phyloP scores from a whole-genome alignment of 148 eudicot genomes.

The Oxyria digyna region DNA sequence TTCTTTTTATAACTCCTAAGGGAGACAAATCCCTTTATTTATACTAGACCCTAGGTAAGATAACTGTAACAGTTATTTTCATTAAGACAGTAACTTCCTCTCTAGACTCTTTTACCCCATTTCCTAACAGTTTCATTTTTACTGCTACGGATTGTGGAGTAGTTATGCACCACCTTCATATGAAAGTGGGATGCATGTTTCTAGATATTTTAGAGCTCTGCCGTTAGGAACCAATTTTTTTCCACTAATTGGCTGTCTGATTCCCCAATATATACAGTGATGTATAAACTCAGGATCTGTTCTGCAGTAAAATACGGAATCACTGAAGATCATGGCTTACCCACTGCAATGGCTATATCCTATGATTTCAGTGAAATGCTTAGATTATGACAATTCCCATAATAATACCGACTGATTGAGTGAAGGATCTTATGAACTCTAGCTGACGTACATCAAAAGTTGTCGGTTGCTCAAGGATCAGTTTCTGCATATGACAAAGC shows the following conservation, averaged over 20 bases:
- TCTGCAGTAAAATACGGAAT: neutral
- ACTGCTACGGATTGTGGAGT: too few relatives aligned
- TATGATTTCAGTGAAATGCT: neutral
- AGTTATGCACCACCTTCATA: neutral
- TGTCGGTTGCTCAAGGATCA: conserved; percentile 32
- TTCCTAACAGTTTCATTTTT: too few relatives aligned
- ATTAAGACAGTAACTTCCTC: too few relatives aligned
- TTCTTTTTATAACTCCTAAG: too few relatives aligned
- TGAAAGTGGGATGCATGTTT: neutral
- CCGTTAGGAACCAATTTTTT: neutral
- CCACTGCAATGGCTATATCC: neutral
- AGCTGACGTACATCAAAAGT: conserved; percentile 69
- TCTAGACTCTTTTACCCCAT: too few relatives aligned
- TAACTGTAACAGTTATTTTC: too few relatives aligned
- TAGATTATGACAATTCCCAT: neutral
- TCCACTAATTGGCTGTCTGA: neutral
- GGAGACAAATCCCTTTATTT: too few relatives aligned
- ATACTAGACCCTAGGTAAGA: too few relatives aligned
- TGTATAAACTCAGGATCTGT: neutral
- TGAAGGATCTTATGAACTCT: conserved; percentile 52
- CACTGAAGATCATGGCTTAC: too few relatives aligned
- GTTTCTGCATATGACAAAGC: conserved; percentile 47
- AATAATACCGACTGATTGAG: neutral
- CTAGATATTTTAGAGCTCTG: neutral
- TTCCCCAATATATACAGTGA: neutral